phyloP scores from a whole-genome alignment of 768 basidiomycete species.

The Calvatia gigantea region DNA sequence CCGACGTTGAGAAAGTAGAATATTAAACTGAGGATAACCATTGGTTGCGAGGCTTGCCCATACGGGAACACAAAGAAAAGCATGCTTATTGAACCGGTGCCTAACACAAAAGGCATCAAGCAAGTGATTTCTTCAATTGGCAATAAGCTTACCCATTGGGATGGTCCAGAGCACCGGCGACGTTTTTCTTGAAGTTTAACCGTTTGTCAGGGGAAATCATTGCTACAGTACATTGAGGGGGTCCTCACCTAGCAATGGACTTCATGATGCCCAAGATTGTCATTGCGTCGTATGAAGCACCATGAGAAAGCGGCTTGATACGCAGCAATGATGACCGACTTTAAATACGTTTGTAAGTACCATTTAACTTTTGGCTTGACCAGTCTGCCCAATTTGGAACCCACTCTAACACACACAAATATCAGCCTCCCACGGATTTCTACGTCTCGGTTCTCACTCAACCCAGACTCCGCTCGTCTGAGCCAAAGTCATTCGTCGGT shows the following conservation, averaged over 20 bases:
- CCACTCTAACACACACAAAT: too few species aligned
- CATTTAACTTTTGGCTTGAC: too few species aligned
- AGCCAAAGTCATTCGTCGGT: too few species aligned
- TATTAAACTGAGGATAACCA: conserved; percentile 35
- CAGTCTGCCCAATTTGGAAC: too few species aligned
- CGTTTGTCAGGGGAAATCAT: background rate
- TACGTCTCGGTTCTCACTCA: too few species aligned
- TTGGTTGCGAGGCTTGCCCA: conserved; percentile 33
- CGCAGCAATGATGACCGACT: too few species aligned
- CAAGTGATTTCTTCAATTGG: background rate
- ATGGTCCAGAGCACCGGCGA: conserved; percentile 41
- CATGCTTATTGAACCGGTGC: conserved; percentile 49
- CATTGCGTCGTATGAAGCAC: background rate
- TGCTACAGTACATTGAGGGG: background rate
- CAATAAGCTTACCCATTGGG: conserved; percentile 34
- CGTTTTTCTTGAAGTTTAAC: conserved; percentile 26
- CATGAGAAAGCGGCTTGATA: background rate
- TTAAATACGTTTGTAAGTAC: too few species aligned
- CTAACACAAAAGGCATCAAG: conserved; percentile 17
- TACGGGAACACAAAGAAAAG: conserved; percentile 61
- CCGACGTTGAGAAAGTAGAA: conserved; percentile 59
- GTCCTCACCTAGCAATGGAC: conserved; percentile 10
- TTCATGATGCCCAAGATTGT: background rate
- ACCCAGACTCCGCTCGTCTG: too few species aligned
- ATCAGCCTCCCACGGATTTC: too few species aligned